Base-by-base conservation (phyloP, 208 protist genomes). In the Leishmania arabica region DNA sequence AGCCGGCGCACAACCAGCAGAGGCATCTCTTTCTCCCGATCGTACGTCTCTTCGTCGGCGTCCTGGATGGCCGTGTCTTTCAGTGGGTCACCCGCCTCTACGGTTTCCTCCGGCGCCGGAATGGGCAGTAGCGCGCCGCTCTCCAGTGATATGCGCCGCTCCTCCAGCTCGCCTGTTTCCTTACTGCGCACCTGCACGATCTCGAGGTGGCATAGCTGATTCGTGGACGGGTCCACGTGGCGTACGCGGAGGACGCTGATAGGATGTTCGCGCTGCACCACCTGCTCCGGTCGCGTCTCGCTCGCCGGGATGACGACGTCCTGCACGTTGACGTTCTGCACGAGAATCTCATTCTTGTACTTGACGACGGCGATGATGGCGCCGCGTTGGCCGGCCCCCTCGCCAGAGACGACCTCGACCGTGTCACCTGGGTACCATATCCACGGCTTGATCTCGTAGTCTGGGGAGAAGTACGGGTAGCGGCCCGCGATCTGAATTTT, bases 301-400 rank as follows among this genome's bases (percentile, higher is more conserved):
- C 86, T 90, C 11, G 95, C 95, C 31, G 95, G 95, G 81, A 97
- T 96, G n/a, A 90, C 83, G 19, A 96, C 92, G 84, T 97, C 93
- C 77, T 91, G 91, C 70, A 97, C 95, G 65, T 97, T 97, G 70
- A 97, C 85, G 80, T 96, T 94, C 89, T 97, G 93, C 78, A 97
- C 93, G 3, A 97, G 54, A 54, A 97, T 89, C 82, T 97, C 95
- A 75, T 97, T 97, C 83, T 97, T 97, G 86, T 96, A 97, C 78
- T 91, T 91, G 56, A 97, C 84, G 21, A 97, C 93, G 60, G 92
- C 91, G 69, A 96, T 91, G 78, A 97, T 97, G 47, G 90, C 77
- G 31, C 95, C 95, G 31, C 95, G 95, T 87, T 96, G 92, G 70
- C 95, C 95, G 2, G 79, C 80, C 51, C 88, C 91, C 77, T 96